These are phyloP conservation scores for Vararia minispora DNA, from an alignment of 768 basidiomycete genomes.

Conservation along the genomic window DNA sequence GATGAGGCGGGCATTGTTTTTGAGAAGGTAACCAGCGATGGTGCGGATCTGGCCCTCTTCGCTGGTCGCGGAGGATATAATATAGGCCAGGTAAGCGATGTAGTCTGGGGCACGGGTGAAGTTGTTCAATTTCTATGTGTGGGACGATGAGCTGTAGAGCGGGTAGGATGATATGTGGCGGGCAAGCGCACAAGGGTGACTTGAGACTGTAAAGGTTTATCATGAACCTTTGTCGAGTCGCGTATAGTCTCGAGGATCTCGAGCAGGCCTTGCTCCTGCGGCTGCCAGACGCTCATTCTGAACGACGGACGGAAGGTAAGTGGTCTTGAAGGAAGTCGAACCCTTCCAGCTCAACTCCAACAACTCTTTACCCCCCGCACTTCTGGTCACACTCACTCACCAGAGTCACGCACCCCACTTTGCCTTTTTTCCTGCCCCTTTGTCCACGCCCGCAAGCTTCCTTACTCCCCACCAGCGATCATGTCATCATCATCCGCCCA, in stretches of 20 bases:
- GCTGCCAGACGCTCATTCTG: slow-evolving; percentile 61
- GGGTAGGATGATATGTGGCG: slow-evolving; percentile 12
- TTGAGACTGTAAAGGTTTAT: slow-evolving; percentile 53
- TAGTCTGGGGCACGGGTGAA: slow-evolving; percentile 89
- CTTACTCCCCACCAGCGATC: no score
- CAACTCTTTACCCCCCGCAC: slow-evolving; percentile 9
- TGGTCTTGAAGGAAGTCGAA: slow-evolving; percentile 8
- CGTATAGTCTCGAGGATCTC: slow-evolving; percentile 89
- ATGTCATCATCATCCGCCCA: no score
- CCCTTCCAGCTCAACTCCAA: slow-evolving; percentile 7
- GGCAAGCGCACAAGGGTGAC: slow-evolving; percentile 64
- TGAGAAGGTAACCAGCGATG: slow-evolving; percentile 93
- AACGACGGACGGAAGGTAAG: slow-evolving; percentile 11
- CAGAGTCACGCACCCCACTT: no score
- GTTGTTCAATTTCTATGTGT: slow-evolving; percentile 65
- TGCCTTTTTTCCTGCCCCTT: no score
- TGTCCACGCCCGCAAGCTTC: no score
- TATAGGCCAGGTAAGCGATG: slow-evolving; percentile 91
- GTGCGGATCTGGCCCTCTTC: slow-evolving; percentile 92
- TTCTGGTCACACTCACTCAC: slow-evolving; percentile 6
- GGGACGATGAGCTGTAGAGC: slow-evolving; percentile 13
- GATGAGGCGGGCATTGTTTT: slow-evolving; percentile 85
- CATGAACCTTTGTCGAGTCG: slow-evolving; percentile 76
- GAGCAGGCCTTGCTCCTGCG: slow-evolving; percentile 75
- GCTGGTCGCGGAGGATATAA: slow-evolving; percentile 66